Base-by-base conservation (phyloP, 371 early-diverging fungal species). In the Phascolomyces articulosus region DNA sequence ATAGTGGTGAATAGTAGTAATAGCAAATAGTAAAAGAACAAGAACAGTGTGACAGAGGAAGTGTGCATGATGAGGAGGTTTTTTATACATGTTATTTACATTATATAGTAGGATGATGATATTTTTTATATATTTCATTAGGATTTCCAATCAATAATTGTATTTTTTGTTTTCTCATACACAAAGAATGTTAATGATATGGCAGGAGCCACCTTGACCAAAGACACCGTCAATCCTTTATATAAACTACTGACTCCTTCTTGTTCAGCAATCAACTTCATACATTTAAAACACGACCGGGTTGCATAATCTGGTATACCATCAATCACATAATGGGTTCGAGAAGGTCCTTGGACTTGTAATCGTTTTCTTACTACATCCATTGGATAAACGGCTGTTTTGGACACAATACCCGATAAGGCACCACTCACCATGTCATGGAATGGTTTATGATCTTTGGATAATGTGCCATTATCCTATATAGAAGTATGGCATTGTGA, bases 151-250 rank as follows among this genome's bases (percentile, higher is more conserved):
- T 48, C 66, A 31, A 51, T 18, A 9, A 51, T 6, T 23, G 23
- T 51, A 15, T 86, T 73, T 58, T 85, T 76, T 20, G 83, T 82
- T 47, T 85, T 72, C 47, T 89, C 90, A 69, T 83, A 93, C 0
- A 96, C 90, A 68, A 91, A 87, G 70, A 98, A 98, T 4, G 96
- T 93, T 28, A 93, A 83, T 0, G 96, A 95, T 34, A 91, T 86
- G 0, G 90, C 83, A 16, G 96, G 96, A 0, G 87, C 96, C 1
- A 93, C 85, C 83, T 98, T 98, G 59, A 97, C 59, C 8, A 97
- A 56, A 1, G 93, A 88, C 2, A 97, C 96, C 2, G 87, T 77
- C 7, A 94, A 60, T 0, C 98, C 97, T 57, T 93, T 93, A 74
- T 96, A 98, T 15, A 98, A 77, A 1, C 92, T 94, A 16, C 79